Evolutionary conservation across 2,329 filamentous ascomycete genomes (phyloP).

Genomic region (Ramichloridium luteum): DNA sequence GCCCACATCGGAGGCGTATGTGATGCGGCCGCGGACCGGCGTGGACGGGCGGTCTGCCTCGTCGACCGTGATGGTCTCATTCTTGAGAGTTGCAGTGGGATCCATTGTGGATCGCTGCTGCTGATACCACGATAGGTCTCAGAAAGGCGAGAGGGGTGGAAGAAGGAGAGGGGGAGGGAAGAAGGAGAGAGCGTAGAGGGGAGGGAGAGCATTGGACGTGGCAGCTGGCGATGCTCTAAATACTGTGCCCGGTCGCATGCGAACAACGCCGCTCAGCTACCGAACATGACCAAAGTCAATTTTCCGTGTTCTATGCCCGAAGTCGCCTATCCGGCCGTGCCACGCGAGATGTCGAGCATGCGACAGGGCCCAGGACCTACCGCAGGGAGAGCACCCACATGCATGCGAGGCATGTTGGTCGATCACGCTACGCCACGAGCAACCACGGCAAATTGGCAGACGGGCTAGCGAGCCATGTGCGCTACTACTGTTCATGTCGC

Average conservation of each 20-base stretch:
- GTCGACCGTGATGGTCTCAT: slow-evolving; percentile 5
- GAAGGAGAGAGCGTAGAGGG: slow-evolving; percentile 1
- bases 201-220: not conserved
- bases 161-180: slow-evolving; percentile 1
- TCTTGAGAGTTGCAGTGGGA: slow-evolving; percentile 6
- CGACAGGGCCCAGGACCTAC: no score
- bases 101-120: not conserved
- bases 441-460: no score
- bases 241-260: no score
- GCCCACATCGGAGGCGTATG: slow-evolving; percentile 11
- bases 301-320: not conserved
- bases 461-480: no score
- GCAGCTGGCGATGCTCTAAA: not conserved
- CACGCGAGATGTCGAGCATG: not conserved
- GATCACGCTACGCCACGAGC: no score
- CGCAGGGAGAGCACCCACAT: no score
- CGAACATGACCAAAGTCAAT: not conserved
- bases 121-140: not conserved
- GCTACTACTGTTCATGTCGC: no score
- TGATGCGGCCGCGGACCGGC: slow-evolving; percentile 11
- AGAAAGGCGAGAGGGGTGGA: not conserved
- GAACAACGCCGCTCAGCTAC: not conserved
- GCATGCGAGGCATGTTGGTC: no score
- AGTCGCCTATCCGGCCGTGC: not conserved
- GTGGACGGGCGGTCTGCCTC: slow-evolving; percentile 8